Base-by-base conservation (phyloP, 352 stramenopile species). In the Globisporangium paroecandrum region DNA sequence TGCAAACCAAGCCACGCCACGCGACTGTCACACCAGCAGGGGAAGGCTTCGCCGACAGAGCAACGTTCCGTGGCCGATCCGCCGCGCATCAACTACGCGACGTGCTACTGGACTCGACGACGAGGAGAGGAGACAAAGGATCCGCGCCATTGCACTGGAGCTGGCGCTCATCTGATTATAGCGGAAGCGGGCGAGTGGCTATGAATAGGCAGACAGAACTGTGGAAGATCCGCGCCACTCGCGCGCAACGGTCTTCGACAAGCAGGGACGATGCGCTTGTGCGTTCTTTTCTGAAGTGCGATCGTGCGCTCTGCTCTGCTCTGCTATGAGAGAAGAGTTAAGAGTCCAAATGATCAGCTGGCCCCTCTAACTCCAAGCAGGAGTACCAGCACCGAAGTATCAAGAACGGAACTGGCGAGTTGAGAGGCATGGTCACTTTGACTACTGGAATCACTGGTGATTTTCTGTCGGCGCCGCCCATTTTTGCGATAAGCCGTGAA, bases 381-480 rank as follows among this genome's bases (percentile, higher is more conserved):
- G 27, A 32, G 27, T 4, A 25, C 4, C 15, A 49, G 41, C 41
- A 20, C 4, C 12, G 3, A 49, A 49, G 41, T 49, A 22, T 22
- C 41, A 49, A 49, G 41, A 49, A 49, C 41, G 15, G 41, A 49
- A 49, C 41, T 49, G 41, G 41, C 41, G 41, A 49, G 4, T 49
- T 61, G 56, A 61, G 29, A 61, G 22, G 32, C 56, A 61, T 61
- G 56, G 20, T 32, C 56, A 61, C 29, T 61, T 61, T 15, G 32
- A 18, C 13, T 25, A 18, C 41, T 38, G 41, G 22, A 18, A 15
- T 7, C 43, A 49, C 18, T n/a, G 46, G 25, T 12, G 55, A 29
- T 60, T 43, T 60, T 60, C 36, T 43, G 55, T n/a, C 15, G 55
- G 25, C 53, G n/a, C 2, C 18, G 12, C 13, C 27, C 7, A 13